phyloP scores from a whole-genome alignment of 2,329 filamentous ascomycete genomes.

The Colletotrichum siamense region DNA sequence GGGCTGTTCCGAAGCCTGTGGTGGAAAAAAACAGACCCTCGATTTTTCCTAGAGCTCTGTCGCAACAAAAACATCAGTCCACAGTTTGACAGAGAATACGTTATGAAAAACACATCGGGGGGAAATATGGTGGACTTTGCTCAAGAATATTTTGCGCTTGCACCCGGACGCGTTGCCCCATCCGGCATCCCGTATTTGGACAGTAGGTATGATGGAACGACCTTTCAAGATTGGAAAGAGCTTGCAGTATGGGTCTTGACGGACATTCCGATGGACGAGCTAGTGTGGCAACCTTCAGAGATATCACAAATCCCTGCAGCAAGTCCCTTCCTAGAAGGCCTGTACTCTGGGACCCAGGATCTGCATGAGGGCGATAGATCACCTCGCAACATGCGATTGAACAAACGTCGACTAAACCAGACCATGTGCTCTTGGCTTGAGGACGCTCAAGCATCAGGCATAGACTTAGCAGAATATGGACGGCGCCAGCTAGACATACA shows the following conservation, averaged over 20 bases:
- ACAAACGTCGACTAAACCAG: rapidly evolving
- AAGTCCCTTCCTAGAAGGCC: too few species aligned
- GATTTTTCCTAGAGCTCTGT: neutral
- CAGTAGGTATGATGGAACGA: too few species aligned
- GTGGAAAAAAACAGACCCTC: rapidly evolving
- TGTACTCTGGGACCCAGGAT: too few species aligned
- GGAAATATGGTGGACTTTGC: rapidly evolving
- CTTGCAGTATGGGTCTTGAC: neutral
- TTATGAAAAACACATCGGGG: rapidly evolving
- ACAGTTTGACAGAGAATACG: neutral
- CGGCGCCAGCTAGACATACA: neutral
- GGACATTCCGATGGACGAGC: neutral
- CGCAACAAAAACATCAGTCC: neutral
- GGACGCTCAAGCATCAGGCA: neutral
- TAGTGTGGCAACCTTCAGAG: neutral
- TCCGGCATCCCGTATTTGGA: too few species aligned
- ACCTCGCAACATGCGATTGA: too few species aligned
- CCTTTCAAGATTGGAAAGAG: neutral
- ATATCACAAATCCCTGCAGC: too few species aligned
- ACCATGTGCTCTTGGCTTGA: neutral
- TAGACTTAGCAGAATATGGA: neutral
- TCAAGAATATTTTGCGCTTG: rapidly evolving
- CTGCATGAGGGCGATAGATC: too few species aligned
- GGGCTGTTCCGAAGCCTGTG: rapidly evolving
- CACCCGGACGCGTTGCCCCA: too few species aligned